These are phyloP conservation scores for Tricholoma saponaceum DNA, from an alignment of 768 basidiomycete genomes.

Conservation along the genomic window DNA sequence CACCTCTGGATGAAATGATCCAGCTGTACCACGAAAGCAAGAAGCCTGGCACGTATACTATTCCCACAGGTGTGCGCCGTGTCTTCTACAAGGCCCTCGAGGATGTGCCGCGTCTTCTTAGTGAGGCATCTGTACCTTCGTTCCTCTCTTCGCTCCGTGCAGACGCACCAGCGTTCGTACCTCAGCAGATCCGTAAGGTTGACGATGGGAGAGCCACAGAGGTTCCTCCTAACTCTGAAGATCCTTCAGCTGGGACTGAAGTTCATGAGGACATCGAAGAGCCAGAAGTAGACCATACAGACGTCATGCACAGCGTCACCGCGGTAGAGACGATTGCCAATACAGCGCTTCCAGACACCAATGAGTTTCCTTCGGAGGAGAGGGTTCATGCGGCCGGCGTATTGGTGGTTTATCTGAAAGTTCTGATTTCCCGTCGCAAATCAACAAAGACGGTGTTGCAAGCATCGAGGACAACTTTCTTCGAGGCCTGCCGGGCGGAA, in stretches of 20 bases:
- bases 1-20: conserved; percentile 22
- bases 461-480: conserved; percentile 21
- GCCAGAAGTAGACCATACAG: not conserved
- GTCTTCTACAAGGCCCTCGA: conserved; percentile 8
- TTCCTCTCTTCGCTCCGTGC: not conserved
- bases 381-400: conserved; percentile 21
- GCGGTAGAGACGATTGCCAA: not conserved
- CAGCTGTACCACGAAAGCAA: conserved; percentile 18
- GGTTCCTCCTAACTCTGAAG: not conserved
- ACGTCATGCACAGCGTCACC: not conserved
- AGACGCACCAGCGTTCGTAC: not conserved
- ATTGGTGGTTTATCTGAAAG: conserved; percentile 15
- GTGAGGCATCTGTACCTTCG: conserved; percentile 1
- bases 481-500: conserved; percentile 22
- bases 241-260: not conserved
- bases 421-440: conserved; percentile 6
- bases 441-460: conserved; percentile 5
- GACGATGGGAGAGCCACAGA: not conserved
- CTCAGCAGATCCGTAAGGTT: not conserved
- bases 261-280: conserved; percentile 1
- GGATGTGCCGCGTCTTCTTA: conserved; percentile 7
- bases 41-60: not conserved
- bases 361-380: conserved; percentile 17
- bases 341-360: conserved; percentile 10
- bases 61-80: conserved; percentile 5